phyloP scores from a whole-genome alignment of 768 basidiomycete genomes.

The Sistotremastrum suecicum region DNA sequence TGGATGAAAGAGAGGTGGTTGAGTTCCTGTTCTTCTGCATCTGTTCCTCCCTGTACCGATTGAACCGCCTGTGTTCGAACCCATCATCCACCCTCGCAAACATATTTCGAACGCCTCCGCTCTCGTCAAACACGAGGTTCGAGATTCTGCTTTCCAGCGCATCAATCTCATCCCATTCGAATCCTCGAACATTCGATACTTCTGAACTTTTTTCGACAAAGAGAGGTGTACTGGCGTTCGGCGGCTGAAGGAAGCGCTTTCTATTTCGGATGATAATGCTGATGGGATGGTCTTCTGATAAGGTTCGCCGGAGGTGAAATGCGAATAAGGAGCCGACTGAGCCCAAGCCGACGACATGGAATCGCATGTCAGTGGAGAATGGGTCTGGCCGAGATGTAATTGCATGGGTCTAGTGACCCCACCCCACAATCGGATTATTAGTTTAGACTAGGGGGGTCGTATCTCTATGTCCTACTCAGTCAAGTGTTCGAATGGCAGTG shows the following conservation, averaged over 20 bases:
- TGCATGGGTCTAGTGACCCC: background rate
- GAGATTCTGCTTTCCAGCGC: conserved; percentile 1
- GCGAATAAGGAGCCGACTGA: conserved; percentile 74
- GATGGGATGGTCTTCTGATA: conserved; percentile 39
- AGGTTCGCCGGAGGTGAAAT: conserved; percentile 54
- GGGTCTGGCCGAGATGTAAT: background rate
- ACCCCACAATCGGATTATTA: too few species aligned
- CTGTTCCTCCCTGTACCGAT: too few species aligned
- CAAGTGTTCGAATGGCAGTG: too few species aligned
- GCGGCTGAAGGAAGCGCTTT: conserved; percentile 19
- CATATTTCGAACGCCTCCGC: background rate
- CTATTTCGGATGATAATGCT: conserved; percentile 55
- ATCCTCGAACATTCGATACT: conserved; percentile 23
- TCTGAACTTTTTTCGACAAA: too few species aligned
- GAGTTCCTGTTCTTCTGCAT: too few species aligned
- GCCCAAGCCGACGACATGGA: conserved; percentile 70
- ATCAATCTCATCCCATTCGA: conserved; percentile 27
- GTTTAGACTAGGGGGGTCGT: too few species aligned
- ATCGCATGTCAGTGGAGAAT: conserved; percentile 33
- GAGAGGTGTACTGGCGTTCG: too few species aligned
- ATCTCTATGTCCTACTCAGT: too few species aligned
- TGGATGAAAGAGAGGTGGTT: too few species aligned
- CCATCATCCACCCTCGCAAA: too few species aligned
- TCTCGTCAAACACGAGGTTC: conserved; percentile 4
- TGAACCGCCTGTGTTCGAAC: too few species aligned